Evolutionary conservation across 176 grass and related monocot species (phyloP).

Genomic region (Aegilops longissima): DNA sequence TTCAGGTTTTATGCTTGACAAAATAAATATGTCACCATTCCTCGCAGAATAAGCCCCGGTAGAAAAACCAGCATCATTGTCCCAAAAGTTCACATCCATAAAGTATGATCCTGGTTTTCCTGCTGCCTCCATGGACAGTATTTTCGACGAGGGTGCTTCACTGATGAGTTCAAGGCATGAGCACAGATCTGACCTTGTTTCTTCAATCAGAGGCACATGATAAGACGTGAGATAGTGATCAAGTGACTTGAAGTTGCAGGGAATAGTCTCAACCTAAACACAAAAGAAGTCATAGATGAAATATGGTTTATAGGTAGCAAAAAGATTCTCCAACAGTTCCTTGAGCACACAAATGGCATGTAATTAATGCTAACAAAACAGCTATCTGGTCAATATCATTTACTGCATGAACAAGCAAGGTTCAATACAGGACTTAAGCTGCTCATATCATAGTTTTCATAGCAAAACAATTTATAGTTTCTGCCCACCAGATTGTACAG

Average conservation of each 20-base stretch:
- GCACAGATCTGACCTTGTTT: slow-evolving; percentile 57
- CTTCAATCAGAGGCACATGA: slow-evolving; percentile 58
- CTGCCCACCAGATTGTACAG: not conserved
- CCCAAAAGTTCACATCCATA: slow-evolving; percentile 56
- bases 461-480: not conserved
- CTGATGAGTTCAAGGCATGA: slow-evolving; percentile 50
- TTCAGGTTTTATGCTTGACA: slow-evolving; percentile 56
- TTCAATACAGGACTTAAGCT: not conserved
- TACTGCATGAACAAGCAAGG: not conserved
- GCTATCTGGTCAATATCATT: not conserved
- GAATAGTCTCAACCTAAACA: slow-evolving; percentile 55
- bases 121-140: slow-evolving; percentile 43
- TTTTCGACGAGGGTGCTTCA: slow-evolving; percentile 46
- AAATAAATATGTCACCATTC: slow-evolving; percentile 61
- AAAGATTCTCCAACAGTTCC: not conserved
- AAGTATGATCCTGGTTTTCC: slow-evolving; percentile 21
- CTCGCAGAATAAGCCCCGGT: slow-evolving; percentile 37
- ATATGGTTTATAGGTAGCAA: not conserved
- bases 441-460: not conserved
- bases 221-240: slow-evolving; percentile 48
- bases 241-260: slow-evolving; percentile 42
- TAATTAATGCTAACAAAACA: not conserved
- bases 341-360: not conserved
- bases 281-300: not conserved
- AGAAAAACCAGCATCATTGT: slow-evolving; percentile 29